Conservation (phyloP, 208 protist genomes). For the Herpetomonas samuelpessoai region DNA sequence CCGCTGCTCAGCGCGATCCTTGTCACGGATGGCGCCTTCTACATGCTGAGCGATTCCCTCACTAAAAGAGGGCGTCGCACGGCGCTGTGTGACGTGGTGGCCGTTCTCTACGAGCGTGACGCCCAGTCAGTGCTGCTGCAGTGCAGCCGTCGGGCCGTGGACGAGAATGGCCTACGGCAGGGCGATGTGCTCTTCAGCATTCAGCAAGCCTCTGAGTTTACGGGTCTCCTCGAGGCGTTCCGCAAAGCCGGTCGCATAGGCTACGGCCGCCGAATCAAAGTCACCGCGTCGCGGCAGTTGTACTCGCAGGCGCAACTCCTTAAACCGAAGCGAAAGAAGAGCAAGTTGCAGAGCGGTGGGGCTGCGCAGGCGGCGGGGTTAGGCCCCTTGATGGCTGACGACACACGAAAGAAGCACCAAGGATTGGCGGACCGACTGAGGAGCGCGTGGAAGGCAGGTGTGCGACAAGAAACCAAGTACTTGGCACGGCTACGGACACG, state of each 20-base stretch:
- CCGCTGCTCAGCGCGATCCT: slow-evolving; percentile 20
- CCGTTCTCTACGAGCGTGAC: slow-evolving; percentile 42
- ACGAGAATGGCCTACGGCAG: slow-evolving; percentile 1
- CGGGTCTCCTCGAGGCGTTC: slow-evolving; percentile 24
- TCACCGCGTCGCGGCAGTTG: slow-evolving; percentile 42
- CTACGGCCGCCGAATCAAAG: slow-evolving; percentile 22
- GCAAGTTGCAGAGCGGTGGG: background rate
- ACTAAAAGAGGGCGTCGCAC: slow-evolving; percentile 32
- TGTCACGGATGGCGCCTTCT: slow-evolving; percentile 30
- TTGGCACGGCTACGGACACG: background rate
- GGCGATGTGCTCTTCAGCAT: slow-evolving; percentile 51
- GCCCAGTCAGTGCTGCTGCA: slow-evolving; percentile 48
- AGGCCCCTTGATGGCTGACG: background rate
- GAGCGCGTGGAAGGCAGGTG: slow-evolving; percentile 8
- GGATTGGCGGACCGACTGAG: slow-evolving; percentile 6
- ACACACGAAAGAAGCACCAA: background rate
- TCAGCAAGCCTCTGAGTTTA: slow-evolving; percentile 46
- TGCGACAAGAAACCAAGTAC: slow-evolving; percentile 15
- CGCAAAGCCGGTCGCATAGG: slow-evolving; percentile 11
- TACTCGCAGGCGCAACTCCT: slow-evolving; percentile 39
- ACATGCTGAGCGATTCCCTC: slow-evolving; percentile 33
- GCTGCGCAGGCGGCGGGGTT: background rate
- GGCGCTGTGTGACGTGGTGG: slow-evolving; percentile 26
- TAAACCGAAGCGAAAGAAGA: background rate
- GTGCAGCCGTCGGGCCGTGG: slow-evolving; percentile 16